phyloP scores from a whole-genome alignment of 495 filamentous ascomycete species.

The Terfezia claveryi region DNA sequence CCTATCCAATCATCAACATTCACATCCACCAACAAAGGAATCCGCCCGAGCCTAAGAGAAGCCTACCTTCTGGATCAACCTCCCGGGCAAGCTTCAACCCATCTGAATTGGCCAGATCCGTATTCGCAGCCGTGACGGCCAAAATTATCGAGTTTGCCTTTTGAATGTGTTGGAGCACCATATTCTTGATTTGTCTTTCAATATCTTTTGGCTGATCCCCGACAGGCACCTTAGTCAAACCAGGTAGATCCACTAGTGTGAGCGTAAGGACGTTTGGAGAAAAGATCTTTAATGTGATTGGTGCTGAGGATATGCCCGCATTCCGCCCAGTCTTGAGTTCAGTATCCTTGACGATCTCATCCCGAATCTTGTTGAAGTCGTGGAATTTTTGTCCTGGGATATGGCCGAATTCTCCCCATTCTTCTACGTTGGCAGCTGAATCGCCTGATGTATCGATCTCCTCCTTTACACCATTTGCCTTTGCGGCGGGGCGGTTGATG shows the following conservation, averaged over 20 bases:
- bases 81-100: slow-evolving; percentile 90
- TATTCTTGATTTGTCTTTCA: slow-evolving; percentile 88
- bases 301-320: slow-evolving; percentile 84
- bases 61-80: slow-evolving; percentile 72
- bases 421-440: slow-evolving; percentile 51
- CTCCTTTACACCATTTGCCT: slow-evolving; percentile 54
- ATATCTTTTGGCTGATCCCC: slow-evolving; percentile 98
- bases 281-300: slow-evolving; percentile 94
- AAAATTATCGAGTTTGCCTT: slow-evolving; percentile 97
- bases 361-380: slow-evolving; percentile 98
- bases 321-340: slow-evolving; percentile 90
- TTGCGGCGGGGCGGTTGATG: slow-evolving; percentile 53
- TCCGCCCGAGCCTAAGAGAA: neutral
- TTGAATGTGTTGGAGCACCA: slow-evolving; percentile 96
- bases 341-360: slow-evolving; percentile 93
- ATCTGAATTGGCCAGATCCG: slow-evolving; percentile 96
- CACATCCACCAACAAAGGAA: no score
- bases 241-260: slow-evolving; percentile 91
- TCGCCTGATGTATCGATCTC: slow-evolving; percentile 36
- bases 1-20: slow-evolving; percentile 2
- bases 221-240: slow-evolving; percentile 92
- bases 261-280: slow-evolving; percentile 95
- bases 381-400: slow-evolving; percentile 95
- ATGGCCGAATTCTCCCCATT: slow-evolving; percentile 98
- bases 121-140: slow-evolving; percentile 88